Base-by-base conservation (phyloP, 352 stramenopile species). In the Thraustochytrium striatum region DNA sequence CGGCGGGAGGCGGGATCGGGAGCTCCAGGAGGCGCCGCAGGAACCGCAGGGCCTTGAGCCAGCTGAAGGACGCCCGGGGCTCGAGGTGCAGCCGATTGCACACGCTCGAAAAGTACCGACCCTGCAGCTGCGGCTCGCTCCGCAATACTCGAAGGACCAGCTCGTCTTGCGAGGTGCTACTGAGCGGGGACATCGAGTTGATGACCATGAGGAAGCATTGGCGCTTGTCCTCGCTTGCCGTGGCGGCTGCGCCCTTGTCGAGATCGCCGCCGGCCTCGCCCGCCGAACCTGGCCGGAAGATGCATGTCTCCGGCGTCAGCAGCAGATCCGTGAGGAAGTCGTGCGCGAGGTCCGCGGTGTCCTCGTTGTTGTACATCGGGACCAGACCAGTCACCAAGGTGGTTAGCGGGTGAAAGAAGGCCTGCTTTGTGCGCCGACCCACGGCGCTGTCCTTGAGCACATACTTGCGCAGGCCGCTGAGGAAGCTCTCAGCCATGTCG, bases 401-500 rank as follows among this genome's bases (percentile, higher is more conserved):
- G 52, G 28, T 5, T 0, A 32, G 65, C 65, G 43, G 65, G n/a
- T 25, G 32, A 16, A 75, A 61, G 9, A 75, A 32, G 7, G 0
- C 21, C 11, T 61, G 58, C 25, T 75, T 75, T 8, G 52, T 68
- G 9, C 36, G 25, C 0, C 65, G 28, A 1, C 65, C 65, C 21
- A 75, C 36, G 16, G 65, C 21, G 25, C 30, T 41, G 52, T 75
- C 65, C 19, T 19, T 3, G 5, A 75, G 47, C 2, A 75, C 65
- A n/a, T 68, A n/a, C 16, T 8, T 50, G 11, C n/a, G 43, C 1
- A 75, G 65, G 3, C 11, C 65, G 13, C 2, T 33, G 5, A 75
- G 25, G 13, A 75, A 61, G 36, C 21, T 3, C 11, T 21, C 36
- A 9, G 61, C 43, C 65, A 75, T 75, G 9, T 61, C 41, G 5